Conservation (phyloP, 768 basidiomycete genomes). For the Leccinum boreale region DNA sequence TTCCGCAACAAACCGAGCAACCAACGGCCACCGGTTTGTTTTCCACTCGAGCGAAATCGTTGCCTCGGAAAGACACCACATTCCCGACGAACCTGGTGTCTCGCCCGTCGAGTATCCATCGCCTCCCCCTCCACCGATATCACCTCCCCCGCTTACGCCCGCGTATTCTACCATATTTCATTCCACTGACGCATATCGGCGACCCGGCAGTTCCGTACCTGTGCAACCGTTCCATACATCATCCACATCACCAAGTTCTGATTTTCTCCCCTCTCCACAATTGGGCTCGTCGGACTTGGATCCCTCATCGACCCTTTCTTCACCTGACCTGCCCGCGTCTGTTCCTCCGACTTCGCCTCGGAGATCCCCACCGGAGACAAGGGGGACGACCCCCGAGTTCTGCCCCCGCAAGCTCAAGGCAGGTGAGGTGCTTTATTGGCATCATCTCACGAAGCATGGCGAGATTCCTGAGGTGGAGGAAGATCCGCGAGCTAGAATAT, state of each 20-base stretch:
- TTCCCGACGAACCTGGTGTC: constrained; percentile 62
- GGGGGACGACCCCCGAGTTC: constrained; percentile 19
- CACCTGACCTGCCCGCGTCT: constrained; percentile 21
- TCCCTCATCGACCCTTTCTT: constrained; percentile 23
- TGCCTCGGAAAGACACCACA: constrained; percentile 61
- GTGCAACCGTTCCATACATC: constrained; percentile 21
- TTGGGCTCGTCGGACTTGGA: constrained; percentile 21
- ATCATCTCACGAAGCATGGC: constrained; percentile 66
- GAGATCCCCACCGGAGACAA: constrained; percentile 20
- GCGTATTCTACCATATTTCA: constrained; percentile 29
- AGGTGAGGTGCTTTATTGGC: constrained; percentile 73
- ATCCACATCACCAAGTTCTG: constrained; percentile 11
- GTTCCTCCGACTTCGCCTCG: constrained; percentile 19
- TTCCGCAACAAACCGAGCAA: constrained; percentile 61
- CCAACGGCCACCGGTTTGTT: constrained; percentile 85
- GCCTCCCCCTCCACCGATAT: constrained; percentile 30
- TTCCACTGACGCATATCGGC: constrained; percentile 19
- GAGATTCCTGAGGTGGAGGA: constrained; percentile 70
- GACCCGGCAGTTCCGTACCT: constrained; percentile 1
- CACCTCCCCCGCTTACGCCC: constrained; percentile 30
- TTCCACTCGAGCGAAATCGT: constrained; percentile 73
- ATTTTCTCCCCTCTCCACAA: constrained; percentile 24
- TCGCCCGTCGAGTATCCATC: constrained; percentile 39
- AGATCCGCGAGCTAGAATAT: constrained; percentile 49
- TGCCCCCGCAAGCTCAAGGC: constrained; percentile 41